These are phyloP conservation scores for Pecoramyces ruminantium DNA, from an alignment of 192 early-diverging fungal species.

Conservation along the genomic window DNA sequence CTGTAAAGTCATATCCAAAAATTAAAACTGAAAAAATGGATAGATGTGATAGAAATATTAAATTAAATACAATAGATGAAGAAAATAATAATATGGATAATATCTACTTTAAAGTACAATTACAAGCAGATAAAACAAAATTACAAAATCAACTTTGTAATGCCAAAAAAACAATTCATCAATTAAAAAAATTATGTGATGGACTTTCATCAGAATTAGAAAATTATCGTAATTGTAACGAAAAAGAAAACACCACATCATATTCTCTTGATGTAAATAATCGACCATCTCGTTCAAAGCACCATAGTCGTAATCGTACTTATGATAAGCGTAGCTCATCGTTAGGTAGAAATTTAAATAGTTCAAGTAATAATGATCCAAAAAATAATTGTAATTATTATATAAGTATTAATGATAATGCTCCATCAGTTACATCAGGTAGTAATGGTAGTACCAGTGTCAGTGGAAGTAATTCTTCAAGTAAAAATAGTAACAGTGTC, in stretches of 20 bases:
- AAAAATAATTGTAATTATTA: neutral
- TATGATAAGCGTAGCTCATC: neutral
- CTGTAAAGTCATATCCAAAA: no score
- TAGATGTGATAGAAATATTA: no score
- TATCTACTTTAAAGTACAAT: neutral
- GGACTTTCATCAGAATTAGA: neutral
- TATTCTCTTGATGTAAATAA: neutral
- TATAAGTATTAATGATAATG: neutral
- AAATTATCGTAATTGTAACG: neutral
- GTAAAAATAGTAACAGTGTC: neutral
- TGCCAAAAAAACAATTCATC: neutral
- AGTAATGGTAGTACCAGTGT: neutral
- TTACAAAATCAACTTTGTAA: neutral
- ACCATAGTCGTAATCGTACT: neutral
- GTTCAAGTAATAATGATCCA: neutral
- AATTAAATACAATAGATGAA: no score
- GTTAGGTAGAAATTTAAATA: neutral
- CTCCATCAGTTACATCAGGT: neutral
- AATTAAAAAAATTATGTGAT: neutral
- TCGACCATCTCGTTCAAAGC: neutral
- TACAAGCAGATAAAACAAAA: neutral
- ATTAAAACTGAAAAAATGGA: no score
- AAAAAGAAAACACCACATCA: neutral
- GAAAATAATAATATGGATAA: neutral
- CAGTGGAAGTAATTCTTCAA: neutral